Base-by-base conservation (phyloP, 441 rosid genomes). In the Bruguiera hainesii region DNA sequence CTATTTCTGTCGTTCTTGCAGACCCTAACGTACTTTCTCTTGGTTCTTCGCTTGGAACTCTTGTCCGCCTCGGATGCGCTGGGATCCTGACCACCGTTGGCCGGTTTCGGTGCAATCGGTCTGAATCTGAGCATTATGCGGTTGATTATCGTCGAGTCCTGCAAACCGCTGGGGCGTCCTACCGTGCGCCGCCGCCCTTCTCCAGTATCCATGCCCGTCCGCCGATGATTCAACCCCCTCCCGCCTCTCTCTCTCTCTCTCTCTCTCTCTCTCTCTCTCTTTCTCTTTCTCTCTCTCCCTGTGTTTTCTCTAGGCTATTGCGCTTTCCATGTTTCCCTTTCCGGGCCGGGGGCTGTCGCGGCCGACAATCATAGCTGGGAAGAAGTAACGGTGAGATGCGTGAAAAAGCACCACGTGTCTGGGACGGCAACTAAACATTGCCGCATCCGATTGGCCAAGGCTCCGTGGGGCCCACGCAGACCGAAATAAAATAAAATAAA, bases 41-140 rank as follows among this genome's bases (percentile, higher is more conserved):
- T 92, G 8, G 75, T 52, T 75, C 89, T 79, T 66, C 66, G 70
- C 63, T 61, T 77, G 20, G 71, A 64, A 59, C 66, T 71, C 52
- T 67, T 78, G 20, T 70, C 77, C 30, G 51, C 58, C 33, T 28
- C 21, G 13, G 48, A 9, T 19, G 28, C 60, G 64, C 78, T 69
- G 50, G 80, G 66, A 33, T n/a, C 61, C 11, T 71, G 65, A 56
- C 65, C 82, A 13, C 77, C 74, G 57, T 68, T 28, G 49, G 76
- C 81, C 49, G 96, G 95, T 67, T 87, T 92, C 46, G 98, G 98
- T 31, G 95, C 98, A 71, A 89, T 92, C 74, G 95, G 98, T 64
- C 96, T 78, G 81, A 81, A 92, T 76, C 87, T 77, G 50, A 89
- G 91, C 92, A 85, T 86, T 66, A 79, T 69, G 67, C 79, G 77